Base-by-base conservation (phyloP, 139 green algal species). In the Chlamydomonas sp. region DNA sequence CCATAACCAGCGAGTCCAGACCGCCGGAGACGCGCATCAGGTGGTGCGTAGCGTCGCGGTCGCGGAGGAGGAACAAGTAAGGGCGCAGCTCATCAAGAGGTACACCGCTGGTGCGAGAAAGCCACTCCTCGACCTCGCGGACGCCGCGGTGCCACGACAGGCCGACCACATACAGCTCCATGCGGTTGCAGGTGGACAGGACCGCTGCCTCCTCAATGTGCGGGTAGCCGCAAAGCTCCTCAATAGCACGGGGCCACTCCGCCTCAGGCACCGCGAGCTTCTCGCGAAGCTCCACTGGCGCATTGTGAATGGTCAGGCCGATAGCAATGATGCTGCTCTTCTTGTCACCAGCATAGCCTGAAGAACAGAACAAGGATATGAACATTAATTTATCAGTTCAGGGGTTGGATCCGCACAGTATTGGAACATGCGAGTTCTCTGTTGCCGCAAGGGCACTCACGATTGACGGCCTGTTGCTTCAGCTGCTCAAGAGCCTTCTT, bases 181-280 rank as follows among this genome's bases (percentile, higher is more conserved):
- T 98, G 76, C 98, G 96, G 93, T 99, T 99, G 95, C 98, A 99
- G 20, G 98, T 99, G 58, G 95, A 98, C 60, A 99, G 93, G 60
- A 99, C 96, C 4, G 91, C 98, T 1, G 98, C 98, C 93, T 99
- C 98, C 93, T 99, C 97, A 31, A 99, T 98, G 92, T 99, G 98
- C 0, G 98, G 98, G 89, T 96, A 99, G 59, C 83, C 77, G 83
- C 90, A 96, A 0, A 99, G 96, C 95, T 99, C 97, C 69, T 95
- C 92, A 84, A 99, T 99, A 9, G 97, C 97, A 2, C 96, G 93
- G 0, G 96, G 95, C 97, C 97, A 99, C 93, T 99, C 97, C 0
- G 96, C 96, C 89, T 99, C 96, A 2, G 98, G 96, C 5, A 99
- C 96, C 2, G 98, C 97, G 6, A 99, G 95, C 95, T 99, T 99